phyloP scores from a whole-genome alignment of 2,329 filamentous ascomycete species.

The Metarhizium brunneum region DNA sequence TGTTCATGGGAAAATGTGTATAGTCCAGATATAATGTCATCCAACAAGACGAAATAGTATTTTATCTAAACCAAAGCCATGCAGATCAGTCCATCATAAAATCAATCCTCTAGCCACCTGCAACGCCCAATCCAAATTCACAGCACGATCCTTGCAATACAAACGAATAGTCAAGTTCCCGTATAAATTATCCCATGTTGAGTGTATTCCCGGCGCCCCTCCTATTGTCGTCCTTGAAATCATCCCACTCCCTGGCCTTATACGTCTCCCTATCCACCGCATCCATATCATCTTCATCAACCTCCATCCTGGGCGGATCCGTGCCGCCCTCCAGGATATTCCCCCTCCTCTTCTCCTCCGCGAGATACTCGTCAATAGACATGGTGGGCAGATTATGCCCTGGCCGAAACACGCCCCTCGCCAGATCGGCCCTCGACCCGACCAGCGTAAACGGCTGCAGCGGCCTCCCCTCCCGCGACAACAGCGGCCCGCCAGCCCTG shows the following conservation, averaged over 20 bases:
- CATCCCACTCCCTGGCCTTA: slow-evolving; percentile 93
- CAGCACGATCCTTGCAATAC: not conserved
- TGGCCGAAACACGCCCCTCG: slow-evolving; percentile 74
- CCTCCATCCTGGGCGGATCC: slow-evolving; percentile 58
- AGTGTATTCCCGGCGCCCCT: slow-evolving; percentile 76
- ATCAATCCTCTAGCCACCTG: not conserved
- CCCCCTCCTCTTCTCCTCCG: slow-evolving; percentile 76
- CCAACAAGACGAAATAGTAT: too few relatives aligned
- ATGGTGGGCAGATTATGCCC: slow-evolving; percentile 95
- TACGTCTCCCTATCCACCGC: slow-evolving; percentile 81
- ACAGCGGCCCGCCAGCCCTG: slow-evolving; percentile 56
- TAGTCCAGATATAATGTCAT: too few relatives aligned
- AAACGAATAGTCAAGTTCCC: not conserved
- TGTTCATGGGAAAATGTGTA: too few relatives aligned
- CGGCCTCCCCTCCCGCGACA: slow-evolving; percentile 73
- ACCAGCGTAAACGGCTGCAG: slow-evolving; percentile 85
- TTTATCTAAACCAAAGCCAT: too few relatives aligned
- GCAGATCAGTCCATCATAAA: not conserved
- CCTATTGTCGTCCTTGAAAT: slow-evolving; percentile 83
- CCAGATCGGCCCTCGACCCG: slow-evolving; percentile 64
- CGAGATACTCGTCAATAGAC: slow-evolving; percentile 95
- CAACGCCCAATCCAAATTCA: not conserved
- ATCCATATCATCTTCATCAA: slow-evolving; percentile 86
- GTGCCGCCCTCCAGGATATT: slow-evolving; percentile 89
- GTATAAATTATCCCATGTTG: slow-evolving; percentile 52